Conservation (phyloP, 768 basidiomycete genomes). For the Rhizopogon sp. region DNA sequence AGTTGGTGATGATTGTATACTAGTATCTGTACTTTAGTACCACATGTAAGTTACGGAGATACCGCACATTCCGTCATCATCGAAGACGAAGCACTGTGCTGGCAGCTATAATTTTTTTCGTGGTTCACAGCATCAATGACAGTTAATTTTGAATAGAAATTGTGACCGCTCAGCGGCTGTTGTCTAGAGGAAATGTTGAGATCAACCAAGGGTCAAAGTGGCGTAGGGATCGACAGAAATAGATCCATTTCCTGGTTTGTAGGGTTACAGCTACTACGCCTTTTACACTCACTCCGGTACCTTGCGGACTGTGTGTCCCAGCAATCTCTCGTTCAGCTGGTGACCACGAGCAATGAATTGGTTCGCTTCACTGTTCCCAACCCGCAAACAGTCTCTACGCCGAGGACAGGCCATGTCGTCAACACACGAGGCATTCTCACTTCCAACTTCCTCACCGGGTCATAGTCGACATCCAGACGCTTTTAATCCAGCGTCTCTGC, state of each 20-base stretch:
- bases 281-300: neutral
- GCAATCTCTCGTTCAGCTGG: neutral
- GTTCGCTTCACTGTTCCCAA: conserved; percentile 62
- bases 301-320: neutral
- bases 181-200: neutral
- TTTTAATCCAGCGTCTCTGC: conserved; percentile 51
- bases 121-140: neutral
- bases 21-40: neutral
- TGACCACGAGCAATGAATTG: conserved; percentile 54
- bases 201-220: neutral
- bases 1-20: neutral
- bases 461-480: conserved; percentile 50
- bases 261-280: neutral
- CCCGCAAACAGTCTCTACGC: conserved; percentile 41
- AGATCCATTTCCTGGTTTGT: conserved; percentile 2
- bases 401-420: conserved; percentile 66
- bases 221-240: conserved; percentile 1
- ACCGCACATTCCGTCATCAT: neutral
- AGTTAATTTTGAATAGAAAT: neutral
- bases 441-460: conserved; percentile 69
- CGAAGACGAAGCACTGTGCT: too few relatives aligned
- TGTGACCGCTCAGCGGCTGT: neutral
- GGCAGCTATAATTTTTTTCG: neutral
- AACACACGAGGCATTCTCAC: conserved; percentile 85
- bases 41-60: neutral